Conservation (phyloP, 176 grass and related monocot genomes). For the Rhipidocladum racemiflorum region DNA sequence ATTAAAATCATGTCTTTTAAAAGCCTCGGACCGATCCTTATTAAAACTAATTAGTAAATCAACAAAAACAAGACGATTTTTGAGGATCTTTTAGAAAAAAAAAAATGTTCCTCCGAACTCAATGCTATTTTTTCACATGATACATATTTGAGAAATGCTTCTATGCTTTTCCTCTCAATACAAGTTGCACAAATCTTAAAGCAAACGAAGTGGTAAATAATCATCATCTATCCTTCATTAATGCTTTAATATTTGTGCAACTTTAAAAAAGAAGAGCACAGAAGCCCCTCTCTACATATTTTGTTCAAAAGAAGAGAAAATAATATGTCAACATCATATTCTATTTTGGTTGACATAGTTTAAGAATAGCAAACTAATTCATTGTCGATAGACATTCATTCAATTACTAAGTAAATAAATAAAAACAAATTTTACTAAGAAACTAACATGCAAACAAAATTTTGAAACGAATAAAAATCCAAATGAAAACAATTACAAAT, state of each 20-base stretch:
- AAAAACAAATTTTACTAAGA: background rate
- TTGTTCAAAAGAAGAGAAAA: background rate
- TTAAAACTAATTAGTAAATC: background rate
- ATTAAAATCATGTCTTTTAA: background rate
- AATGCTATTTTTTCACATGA: background rate
- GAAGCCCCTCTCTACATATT: too few relatives aligned
- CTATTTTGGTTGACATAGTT: background rate
- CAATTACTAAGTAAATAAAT: background rate
- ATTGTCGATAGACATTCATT: background rate
- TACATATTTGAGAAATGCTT: too few relatives aligned
- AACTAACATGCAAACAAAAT: background rate
- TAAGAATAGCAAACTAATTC: background rate
- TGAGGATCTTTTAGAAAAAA: background rate
- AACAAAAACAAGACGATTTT: background rate
- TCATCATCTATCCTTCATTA: too few relatives aligned
- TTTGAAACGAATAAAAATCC: background rate
- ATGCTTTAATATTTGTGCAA: too few relatives aligned
- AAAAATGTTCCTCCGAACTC: background rate
- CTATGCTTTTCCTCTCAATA: too few relatives aligned
- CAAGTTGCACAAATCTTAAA: too few relatives aligned
- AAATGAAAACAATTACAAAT: background rate
- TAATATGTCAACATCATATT: background rate
- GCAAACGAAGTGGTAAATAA: too few relatives aligned
- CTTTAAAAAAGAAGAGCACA: too few relatives aligned
- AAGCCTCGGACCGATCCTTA: background rate